A percentile compares a stretch with the other conserved stretches of the same genome.
Evolutionary conservation across 345 rosid genomes (phyloP).

Genomic region (Iberis pinnata): DNA sequence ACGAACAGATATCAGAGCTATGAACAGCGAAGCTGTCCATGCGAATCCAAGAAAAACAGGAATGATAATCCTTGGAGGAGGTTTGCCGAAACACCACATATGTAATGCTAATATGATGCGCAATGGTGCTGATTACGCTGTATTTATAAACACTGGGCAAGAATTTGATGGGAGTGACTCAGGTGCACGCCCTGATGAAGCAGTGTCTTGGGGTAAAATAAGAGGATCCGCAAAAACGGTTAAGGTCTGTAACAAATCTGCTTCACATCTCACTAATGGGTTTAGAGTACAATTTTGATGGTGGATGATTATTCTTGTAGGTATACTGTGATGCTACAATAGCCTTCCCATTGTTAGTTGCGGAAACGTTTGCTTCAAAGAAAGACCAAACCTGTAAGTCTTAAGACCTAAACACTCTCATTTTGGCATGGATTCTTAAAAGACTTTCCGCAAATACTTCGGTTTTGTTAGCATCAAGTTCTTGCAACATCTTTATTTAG

Average conservation of each 20-base stretch:
- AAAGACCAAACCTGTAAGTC: conserved; percentile 20
- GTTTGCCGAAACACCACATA: conserved; percentile 90
- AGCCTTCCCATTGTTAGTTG: conserved; percentile 87
- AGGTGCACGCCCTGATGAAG: conserved; percentile 93
- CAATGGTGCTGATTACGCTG: conserved; percentile 85
- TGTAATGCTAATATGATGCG: conserved; percentile 99
- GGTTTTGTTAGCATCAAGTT: too few relatives aligned
- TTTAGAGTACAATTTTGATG: conserved; percentile 1
- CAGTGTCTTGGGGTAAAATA: conserved; percentile 93
- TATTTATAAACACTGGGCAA: conserved; percentile 82
- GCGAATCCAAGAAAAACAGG: conserved; percentile 77
- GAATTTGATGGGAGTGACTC: conserved; percentile 98
- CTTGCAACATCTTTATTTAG: too few relatives aligned
- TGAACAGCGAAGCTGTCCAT: conserved; percentile 79
- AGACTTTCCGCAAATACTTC: too few relatives aligned
- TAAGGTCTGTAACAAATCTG: conserved; percentile 43
- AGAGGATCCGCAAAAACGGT: conserved; percentile 75
- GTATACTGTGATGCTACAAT: conserved; percentile 96
- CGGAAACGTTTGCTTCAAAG: conserved; percentile 79
- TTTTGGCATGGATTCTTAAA: too few relatives aligned
- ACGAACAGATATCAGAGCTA: conserved; percentile 67
- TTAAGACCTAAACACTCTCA: background rate
- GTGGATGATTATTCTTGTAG: conserved; percentile 33
- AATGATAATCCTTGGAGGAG: conserved; percentile 87
- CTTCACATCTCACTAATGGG: background rate